Percentiles rank a stretch among this genome's conserved stretches.
phyloP scores from a whole-genome alignment of 129 eudicot genomes.

The Scalesia atractyloides region DNA sequence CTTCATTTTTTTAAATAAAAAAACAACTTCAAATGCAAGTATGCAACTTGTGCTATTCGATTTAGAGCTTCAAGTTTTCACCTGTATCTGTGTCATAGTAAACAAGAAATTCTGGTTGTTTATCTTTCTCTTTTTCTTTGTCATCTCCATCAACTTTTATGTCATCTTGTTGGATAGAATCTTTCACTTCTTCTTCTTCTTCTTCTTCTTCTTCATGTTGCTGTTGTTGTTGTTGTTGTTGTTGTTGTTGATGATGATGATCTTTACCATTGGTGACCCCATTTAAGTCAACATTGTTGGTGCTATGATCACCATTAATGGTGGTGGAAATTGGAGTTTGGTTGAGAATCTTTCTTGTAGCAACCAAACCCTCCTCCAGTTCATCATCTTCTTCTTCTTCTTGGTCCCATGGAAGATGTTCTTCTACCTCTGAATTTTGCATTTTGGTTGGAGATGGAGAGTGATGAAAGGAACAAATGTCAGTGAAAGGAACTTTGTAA shows the following conservation, averaged over 20 bases:
- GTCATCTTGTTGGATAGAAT: slow-evolving; percentile 17
- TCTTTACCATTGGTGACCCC: slow-evolving; percentile 16
- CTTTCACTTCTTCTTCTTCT: slow-evolving; percentile 15
- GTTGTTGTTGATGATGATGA: not conserved
- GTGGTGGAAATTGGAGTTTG: slow-evolving; percentile 10
- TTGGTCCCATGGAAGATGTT: slow-evolving; percentile 15
- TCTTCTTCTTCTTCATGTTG: not conserved
- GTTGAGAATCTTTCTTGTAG: slow-evolving; percentile 20
- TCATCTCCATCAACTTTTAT: slow-evolving; percentile 20
- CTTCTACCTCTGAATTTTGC: not conserved
- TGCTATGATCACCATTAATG: not conserved
- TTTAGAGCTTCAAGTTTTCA: slow-evolving; percentile 14
- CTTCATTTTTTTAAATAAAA: too few species aligned
- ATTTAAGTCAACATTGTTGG: slow-evolving; percentile 1
- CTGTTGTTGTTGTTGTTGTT: not conserved
- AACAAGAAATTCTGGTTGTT: slow-evolving; percentile 26
- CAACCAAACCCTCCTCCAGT: slow-evolving; percentile 20
- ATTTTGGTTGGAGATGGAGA: not conserved
- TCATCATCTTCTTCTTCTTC: slow-evolving; percentile 14
- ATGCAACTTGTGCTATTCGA: not conserved
- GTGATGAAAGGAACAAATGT: too few species aligned
- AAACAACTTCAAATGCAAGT: not conserved
- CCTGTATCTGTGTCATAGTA: slow-evolving; percentile 40
- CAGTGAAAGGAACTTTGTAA: slow-evolving; percentile 3
- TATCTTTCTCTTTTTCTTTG: slow-evolving; percentile 1